Evolutionary conservation across 2,329 filamentous ascomycete genomes (phyloP).

Genomic region (Calonectria pauciramosa): DNA sequence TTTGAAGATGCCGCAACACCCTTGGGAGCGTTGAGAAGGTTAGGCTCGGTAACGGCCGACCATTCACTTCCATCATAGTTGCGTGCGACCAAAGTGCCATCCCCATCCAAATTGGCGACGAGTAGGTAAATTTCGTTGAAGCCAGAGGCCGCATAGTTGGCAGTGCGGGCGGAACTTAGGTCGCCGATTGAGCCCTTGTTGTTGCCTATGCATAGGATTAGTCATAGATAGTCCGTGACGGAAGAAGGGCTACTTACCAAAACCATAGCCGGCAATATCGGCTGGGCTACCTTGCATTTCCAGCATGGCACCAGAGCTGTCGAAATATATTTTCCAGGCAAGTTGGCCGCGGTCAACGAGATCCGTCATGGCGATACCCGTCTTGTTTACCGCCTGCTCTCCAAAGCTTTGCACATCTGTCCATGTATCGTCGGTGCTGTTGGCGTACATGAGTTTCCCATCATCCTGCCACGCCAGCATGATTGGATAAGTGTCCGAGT

Average conservation of each 20-base stretch:
- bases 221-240: not conserved
- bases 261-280: not conserved
- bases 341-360: not conserved
- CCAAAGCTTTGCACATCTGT: not conserved
- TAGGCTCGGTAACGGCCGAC: not conserved
- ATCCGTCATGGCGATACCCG: not conserved
- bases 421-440: not conserved
- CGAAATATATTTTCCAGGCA: conserved; percentile 9
- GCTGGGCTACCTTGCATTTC: not conserved
- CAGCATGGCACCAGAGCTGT: not conserved
- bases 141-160: conserved; percentile 2
- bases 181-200: not conserved
- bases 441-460: not conserved
- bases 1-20: not conserved
- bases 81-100: not conserved
- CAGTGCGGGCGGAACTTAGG: not conserved
- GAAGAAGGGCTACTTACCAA: not conserved
- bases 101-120: not conserved
- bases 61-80: not conserved
- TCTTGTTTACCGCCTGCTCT: not conserved
- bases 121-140: not conserved
- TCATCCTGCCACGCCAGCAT: conserved; percentile 7
- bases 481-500: not conserved
- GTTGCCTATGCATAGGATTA: not conserved
- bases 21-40: not conserved